These are phyloP conservation scores for Ophiocordyceps camponoti-floridani DNA, from an alignment of 2,329 filamentous ascomycete species.

Conservation along the genomic window DNA sequence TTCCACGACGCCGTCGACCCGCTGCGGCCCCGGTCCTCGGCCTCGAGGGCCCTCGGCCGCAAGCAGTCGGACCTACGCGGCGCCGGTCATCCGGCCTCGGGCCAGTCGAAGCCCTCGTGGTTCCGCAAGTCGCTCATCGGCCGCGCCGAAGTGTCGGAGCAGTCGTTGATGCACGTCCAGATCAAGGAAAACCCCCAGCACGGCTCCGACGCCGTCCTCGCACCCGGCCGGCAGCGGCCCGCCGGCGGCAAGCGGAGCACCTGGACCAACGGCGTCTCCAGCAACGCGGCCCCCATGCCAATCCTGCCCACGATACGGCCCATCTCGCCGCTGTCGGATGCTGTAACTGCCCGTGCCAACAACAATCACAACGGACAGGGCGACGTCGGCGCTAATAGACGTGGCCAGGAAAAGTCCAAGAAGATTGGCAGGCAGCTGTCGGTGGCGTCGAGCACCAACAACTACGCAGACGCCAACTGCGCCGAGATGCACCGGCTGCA, in stretches of 20 bases:
- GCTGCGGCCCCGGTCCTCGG: conserved; percentile 75
- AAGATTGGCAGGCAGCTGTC: conserved; percentile 94
- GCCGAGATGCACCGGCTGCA: conserved; percentile 78
- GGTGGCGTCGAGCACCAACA: conserved; percentile 72
- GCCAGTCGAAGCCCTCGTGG: conserved; percentile 81
- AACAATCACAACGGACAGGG: conserved; percentile 42
- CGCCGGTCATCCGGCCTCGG: conserved; percentile 45
- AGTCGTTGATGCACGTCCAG: conserved; percentile 27
- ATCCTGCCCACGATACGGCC: conserved; percentile 89
- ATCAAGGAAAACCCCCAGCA: conserved; percentile 27
- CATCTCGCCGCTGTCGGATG: conserved; percentile 89
- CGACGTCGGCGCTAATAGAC: conserved; percentile 20
- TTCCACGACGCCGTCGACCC: conserved; percentile 87
- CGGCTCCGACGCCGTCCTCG: conserved; percentile 6
- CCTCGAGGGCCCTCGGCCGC: conserved; percentile 66
- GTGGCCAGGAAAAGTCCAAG: conserved; percentile 52
- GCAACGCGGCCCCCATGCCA: conserved; percentile 78
- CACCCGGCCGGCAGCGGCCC: conserved; percentile 18
- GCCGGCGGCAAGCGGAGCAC: conserved; percentile 66
- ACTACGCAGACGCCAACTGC: conserved; percentile 38
- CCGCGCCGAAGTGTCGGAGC: conserved; percentile 50
- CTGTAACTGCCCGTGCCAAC: conserved; percentile 77
- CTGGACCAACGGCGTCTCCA: conserved; percentile 72
- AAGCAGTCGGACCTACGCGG: conserved; percentile 74
- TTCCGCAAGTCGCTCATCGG: conserved; percentile 89